phyloP scores from a whole-genome alignment of 163 green algal genomes.

The Volvox carteri region DNA sequence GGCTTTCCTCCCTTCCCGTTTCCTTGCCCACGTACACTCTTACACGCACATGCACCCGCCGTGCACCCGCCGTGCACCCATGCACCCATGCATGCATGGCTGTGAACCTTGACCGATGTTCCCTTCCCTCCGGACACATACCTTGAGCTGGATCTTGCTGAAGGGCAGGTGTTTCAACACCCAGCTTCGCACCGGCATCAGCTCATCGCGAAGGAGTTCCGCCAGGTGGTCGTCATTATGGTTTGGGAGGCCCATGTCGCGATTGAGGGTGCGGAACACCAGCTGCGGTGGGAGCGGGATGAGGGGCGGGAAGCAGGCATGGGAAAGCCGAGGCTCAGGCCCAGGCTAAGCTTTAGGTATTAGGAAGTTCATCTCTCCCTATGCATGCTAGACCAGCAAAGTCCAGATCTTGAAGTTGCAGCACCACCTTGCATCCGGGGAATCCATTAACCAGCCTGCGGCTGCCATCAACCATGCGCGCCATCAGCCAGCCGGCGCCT shows the following conservation, averaged over 20 bases:
- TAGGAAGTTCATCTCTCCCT: background rate
- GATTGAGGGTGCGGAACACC: slow-evolving; percentile 81
- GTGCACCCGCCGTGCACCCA: background rate
- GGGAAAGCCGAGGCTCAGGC: no score
- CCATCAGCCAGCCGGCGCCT: no score
- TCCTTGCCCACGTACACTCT: background rate
- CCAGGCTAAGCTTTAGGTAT: background rate
- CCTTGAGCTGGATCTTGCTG: slow-evolving; percentile 57
- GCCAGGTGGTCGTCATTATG: slow-evolving; percentile 79
- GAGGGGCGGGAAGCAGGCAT: background rate
- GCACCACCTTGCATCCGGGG: background rate
- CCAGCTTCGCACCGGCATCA: slow-evolving; percentile 70
- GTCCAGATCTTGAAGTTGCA: background rate
- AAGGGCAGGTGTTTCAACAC: slow-evolving; percentile 60
- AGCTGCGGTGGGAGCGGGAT: slow-evolving; percentile 62
- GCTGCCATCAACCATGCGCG: background rate
- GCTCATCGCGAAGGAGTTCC: slow-evolving; percentile 66
- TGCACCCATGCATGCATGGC: no score
- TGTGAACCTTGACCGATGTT: no score
- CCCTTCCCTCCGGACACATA: slow-evolving; percentile 30
- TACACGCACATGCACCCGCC: background rate
- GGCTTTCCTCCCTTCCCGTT: no score
- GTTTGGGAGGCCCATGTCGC: slow-evolving; percentile 70
- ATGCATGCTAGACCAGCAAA: background rate
- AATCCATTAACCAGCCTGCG: background rate